Evolutionary conservation across 2,329 filamentous ascomycete genomes (phyloP).

Genomic region (Nakataea oryzae): DNA sequence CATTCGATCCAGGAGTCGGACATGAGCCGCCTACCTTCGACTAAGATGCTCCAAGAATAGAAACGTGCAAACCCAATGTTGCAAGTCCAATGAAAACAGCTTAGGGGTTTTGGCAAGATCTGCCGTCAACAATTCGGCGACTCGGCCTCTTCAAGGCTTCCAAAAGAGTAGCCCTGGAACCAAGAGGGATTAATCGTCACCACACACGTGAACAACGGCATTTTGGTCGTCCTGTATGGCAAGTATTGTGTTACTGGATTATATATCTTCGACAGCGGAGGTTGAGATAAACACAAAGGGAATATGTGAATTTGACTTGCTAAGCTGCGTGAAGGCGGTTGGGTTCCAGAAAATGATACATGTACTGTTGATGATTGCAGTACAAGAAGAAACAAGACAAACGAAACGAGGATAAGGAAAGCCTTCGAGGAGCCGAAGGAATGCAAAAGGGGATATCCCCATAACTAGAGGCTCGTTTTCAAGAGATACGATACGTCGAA

Average conservation of each 20-base stretch:
- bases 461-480: background rate
- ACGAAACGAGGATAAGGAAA: no score
- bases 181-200: constrained; percentile 37
- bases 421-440: background rate
- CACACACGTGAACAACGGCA: constrained; percentile 37
- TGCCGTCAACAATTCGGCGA: constrained; percentile 11
- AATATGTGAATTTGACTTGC: background rate
- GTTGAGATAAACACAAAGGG: background rate
- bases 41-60: constrained; percentile 30
- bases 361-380: background rate
- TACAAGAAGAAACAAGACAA: background rate
- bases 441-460: background rate
- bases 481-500: background rate
- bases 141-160: constrained; percentile 31
- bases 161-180: constrained; percentile 38
- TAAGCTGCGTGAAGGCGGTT: background rate
- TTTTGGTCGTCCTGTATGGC: constrained; percentile 36
- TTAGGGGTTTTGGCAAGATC: constrained; percentile 14
- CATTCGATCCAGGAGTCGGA: background rate
- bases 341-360: background rate
- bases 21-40: constrained; percentile 22
- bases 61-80: constrained; percentile 30
- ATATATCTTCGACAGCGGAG: constrained; percentile 47
- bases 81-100: constrained; percentile 31
- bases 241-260: constrained; percentile 52